Conservation (phyloP, 768 basidiomycete species). For the Lactifluus rugatus region DNA sequence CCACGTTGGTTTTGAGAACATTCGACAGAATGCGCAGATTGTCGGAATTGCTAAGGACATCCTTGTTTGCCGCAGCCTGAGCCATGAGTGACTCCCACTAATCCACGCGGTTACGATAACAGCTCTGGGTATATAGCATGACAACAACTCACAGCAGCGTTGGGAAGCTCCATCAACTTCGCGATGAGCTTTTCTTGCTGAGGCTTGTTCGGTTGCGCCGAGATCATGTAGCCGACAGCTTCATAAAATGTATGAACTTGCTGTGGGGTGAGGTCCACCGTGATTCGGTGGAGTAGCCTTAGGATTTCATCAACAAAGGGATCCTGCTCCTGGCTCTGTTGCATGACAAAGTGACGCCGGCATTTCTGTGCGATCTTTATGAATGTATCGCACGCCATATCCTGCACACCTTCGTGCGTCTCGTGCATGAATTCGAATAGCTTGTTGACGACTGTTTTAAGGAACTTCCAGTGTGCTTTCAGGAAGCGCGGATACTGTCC, state of each 20-base stretch:
- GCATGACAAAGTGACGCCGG: conserved; percentile 95
- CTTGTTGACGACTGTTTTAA: conserved; percentile 99
- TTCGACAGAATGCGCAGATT: conserved; percentile 97
- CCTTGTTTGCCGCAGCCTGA: conserved; percentile 86
- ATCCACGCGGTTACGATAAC: background rate
- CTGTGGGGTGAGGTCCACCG: conserved; percentile 86
- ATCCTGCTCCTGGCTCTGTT: conserved; percentile 92
- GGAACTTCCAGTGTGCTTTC: conserved; percentile 99
- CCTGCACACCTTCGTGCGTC: conserved; percentile 98
- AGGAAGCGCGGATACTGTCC: conserved; percentile 99
- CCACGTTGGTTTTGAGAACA: conserved; percentile 96
- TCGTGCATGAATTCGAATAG: conserved; percentile 99
- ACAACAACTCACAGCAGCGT: conserved; percentile 56
- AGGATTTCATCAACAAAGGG: conserved; percentile 98
- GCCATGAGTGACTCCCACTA: conserved; percentile 98
- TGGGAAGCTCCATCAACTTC: conserved; percentile 95
- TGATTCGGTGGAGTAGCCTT: conserved; percentile 83
- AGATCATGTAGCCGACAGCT: conserved; percentile 99
- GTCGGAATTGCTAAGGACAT: conserved; percentile 81
- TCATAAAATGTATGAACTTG: conserved; percentile 99
- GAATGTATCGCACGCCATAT: conserved; percentile 99
- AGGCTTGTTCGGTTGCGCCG: conserved; percentile 95
- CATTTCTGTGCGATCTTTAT: conserved; percentile 99
- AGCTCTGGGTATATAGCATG: background rate
- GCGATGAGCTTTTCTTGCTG: conserved; percentile 92